A percentile compares a stretch with the other conserved stretches of the same genome.
phyloP scores from a whole-genome alignment of 2,329 filamentous ascomycete genomes.

The Truncatella angustata region DNA sequence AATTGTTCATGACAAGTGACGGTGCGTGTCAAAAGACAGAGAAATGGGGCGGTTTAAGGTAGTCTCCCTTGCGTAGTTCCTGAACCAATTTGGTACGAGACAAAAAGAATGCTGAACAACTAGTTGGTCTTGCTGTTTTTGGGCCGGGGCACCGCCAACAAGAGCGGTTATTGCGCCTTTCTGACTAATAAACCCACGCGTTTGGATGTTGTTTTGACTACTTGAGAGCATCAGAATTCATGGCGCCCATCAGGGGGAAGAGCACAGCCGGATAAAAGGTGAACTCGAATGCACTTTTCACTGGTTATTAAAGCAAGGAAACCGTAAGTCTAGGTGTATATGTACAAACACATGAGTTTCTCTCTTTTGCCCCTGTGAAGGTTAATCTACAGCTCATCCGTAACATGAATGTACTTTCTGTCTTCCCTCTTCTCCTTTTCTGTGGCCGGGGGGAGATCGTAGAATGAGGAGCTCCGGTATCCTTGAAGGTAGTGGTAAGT shows the following conservation, averaged over 20 bases:
- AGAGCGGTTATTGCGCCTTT: too few species aligned
- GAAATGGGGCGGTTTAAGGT: too few species aligned
- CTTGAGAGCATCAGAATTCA: not conserved
- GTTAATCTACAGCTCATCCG: conserved; percentile 72
- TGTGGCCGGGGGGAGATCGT: conserved; percentile 90
- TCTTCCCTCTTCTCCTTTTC: conserved; percentile 94
- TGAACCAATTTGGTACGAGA: too few species aligned
- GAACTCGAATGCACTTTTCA: not conserved
- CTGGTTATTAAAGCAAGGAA: conserved; percentile 17
- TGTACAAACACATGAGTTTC: conserved; percentile 31
- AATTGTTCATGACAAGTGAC: too few species aligned
- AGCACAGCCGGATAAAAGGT: not conserved
- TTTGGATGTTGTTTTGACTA: too few species aligned
- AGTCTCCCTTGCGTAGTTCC: too few species aligned
- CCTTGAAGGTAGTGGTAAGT: conserved; percentile 95
- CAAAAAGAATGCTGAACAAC: too few species aligned
- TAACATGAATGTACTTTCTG: conserved; percentile 93
- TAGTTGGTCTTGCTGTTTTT: too few species aligned
- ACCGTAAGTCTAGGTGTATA: conserved; percentile 29
- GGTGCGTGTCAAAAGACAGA: too few species aligned
- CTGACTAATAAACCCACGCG: too few species aligned
- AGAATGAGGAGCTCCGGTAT: conserved; percentile 84
- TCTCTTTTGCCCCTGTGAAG: conserved; percentile 15
- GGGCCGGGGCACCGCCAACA: too few species aligned
- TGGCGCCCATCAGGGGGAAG: not conserved